Evolutionary conservation across 2,329 filamentous ascomycete genomes (phyloP), one percentile per base, ranked within the genome.

Genomic region (Dryadomyces quercus-mongolicae): DNA sequence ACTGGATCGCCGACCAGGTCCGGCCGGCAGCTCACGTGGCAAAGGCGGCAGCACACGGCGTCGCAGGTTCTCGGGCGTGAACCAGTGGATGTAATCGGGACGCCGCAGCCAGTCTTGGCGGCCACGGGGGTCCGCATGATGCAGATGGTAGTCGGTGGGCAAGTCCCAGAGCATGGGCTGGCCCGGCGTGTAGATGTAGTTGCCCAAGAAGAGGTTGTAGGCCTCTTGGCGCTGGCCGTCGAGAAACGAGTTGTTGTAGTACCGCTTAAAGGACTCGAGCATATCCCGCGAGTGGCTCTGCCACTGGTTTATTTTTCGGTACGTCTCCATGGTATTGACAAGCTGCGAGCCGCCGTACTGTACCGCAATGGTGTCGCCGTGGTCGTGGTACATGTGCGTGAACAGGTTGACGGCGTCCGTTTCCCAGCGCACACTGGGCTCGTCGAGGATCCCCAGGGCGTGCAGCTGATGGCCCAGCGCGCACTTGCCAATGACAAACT

Each of bases 311-410:
- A 96, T 95, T 70, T 97, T 97, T 55, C 93, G 86, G 67, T 98
- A 98, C 5, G 93, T 98, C 60, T 95, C 91, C 91, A 98, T 97
- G 0, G 93, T 98, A 66, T 98, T 98, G 62, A 98, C 93, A 0
- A 98, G 78, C 68, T 98, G 93, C 2, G 91, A 97, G 10, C 93
- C 93, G 55, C 93, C 93, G 62, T 98, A 98, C 66, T 98, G 93
- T 53, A 97, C 86, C 1, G 93, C 93, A 63, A 98, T 97, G 4
- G 91, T 96, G 67, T 98, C 93, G 55, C 93, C 93, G 65, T 98
- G 93, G 61, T 95, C 90, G 67, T 97, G 91, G 71, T 91, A 95
- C 92, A 98, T 97, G 63, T 95, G 88, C 1, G 93, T 97, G 62
- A 98, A 96, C 10, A 96, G 79, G 62, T 97, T 95, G 55, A 96